Percentiles rank a stretch among this genome's conserved stretches.
Evolutionary conservation across 2,329 filamentous ascomycete species (phyloP).

Genomic region (Penicillium occitanis): DNA sequence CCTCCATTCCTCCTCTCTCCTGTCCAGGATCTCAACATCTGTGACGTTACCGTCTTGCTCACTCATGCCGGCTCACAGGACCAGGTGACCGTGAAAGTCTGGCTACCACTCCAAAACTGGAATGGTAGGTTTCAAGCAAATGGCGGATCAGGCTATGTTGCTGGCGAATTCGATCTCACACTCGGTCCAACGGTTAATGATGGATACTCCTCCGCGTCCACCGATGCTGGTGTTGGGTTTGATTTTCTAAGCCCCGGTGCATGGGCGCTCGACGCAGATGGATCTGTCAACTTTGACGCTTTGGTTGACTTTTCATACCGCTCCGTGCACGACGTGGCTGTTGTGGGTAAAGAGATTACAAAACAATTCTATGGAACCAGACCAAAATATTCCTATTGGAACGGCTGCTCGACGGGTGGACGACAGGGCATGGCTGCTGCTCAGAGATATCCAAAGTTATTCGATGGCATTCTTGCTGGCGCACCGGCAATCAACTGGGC

Average conservation of each 20-base stretch:
- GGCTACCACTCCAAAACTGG: constrained; percentile 10
- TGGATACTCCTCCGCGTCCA: constrained; percentile 7
- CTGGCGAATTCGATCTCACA: constrained; percentile 1
- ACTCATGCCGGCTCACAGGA: constrained; percentile 2
- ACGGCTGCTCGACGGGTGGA: constrained; percentile 49
- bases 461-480: constrained; percentile 47
- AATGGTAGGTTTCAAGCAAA: constrained; percentile 15
- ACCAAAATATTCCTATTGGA: constrained; percentile 44
- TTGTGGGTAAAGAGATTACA: constrained; percentile 32
- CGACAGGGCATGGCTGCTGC: constrained; percentile 47
- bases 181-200: not conserved
- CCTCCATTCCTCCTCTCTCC: not conserved
- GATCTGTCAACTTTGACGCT: constrained; percentile 35
- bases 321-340: constrained; percentile 35
- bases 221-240: constrained; percentile 11
- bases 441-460: constrained; percentile 46
- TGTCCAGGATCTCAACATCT: constrained; percentile 7
- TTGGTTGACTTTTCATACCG: constrained; percentile 38
- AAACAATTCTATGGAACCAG: constrained; percentile 33
- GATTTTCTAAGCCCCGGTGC: not conserved
- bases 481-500: constrained; percentile 41
- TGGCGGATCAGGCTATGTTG: constrained; percentile 1
- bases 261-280: constrained; percentile 25
- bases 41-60: constrained; percentile 9
- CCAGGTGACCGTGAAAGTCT: constrained; percentile 7